Percentiles rank a stretch among this genome's conserved stretches.
Evolutionary conservation across 2,329 filamentous ascomycete species (phyloP).

Genomic region (Claviceps lovelessii): DNA sequence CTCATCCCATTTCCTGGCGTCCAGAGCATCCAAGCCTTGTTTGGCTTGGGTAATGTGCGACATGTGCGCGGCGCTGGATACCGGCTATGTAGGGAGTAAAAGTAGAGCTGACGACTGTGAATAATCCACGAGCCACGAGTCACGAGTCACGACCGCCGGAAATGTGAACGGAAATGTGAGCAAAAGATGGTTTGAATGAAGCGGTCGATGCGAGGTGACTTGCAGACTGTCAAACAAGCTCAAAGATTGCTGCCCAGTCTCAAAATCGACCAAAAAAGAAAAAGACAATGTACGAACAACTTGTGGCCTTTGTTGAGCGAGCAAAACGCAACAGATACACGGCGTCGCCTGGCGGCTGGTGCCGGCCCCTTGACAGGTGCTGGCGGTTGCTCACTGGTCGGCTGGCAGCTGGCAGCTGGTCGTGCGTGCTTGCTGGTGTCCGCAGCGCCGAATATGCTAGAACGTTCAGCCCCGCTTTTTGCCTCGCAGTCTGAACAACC

Average conservation of each 20-base stretch:
- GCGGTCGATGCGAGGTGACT: background rate
- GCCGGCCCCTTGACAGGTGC: background rate
- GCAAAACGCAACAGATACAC: background rate
- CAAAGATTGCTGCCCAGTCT: no score
- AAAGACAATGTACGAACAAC: background rate
- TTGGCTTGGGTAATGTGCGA: constrained; percentile 36
- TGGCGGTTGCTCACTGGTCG: no score
- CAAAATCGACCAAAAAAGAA: no score
- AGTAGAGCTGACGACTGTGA: background rate
- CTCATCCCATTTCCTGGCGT: constrained; percentile 45
- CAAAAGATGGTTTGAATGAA: background rate
- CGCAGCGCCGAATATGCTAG: background rate
- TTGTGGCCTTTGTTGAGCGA: no score
- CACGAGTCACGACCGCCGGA: no score
- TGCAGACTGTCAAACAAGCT: no score
- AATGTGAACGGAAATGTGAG: background rate
- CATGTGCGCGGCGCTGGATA: constrained; percentile 23
- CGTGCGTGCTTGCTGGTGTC: background rate
- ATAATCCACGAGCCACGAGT: no score
- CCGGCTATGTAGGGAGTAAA: background rate
- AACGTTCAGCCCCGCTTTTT: background rate
- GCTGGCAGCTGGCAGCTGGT: no score
- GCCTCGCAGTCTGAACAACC: background rate
- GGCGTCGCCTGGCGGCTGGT: background rate
- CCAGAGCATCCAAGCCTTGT: constrained; percentile 51